Evolutionary conservation across 169 alveolate genomes (phyloP), one percentile per base, ranked within the genome.

Genomic region (Hepatocystis sp.): DNA sequence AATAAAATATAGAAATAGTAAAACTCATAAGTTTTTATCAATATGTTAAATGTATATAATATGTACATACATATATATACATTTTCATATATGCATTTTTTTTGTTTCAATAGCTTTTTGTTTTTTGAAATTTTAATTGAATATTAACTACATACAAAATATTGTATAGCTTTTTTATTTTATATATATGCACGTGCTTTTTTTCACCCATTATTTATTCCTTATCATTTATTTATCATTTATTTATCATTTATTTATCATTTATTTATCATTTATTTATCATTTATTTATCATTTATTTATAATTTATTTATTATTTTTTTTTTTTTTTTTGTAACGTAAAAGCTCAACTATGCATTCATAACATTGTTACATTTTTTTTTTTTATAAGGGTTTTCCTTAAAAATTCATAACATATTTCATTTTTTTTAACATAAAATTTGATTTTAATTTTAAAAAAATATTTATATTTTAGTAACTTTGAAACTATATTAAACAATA

Each of bases 291-390:
- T 30, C 47, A 36, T 30, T 61, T 61, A n/a, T n/a, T n/a, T n/a
- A n/a, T n/a, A n/a, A n/a, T n/a, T n/a, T n/a, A n/a, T n/a, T n/a
- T n/a, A n/a, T n/a, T n/a, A n/a, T n/a, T n/a, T n/a, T n/a, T n/a
- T n/a, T n/a, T n/a, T n/a, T n/a, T n/a, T n/a, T n/a, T 61, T 61
- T 39, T 46, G 55, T 60, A 21, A 60, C 55, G n/a, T 60, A 34
- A 60, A 36, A 32, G 68, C 0, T 60, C 55, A 60, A 60, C 19
- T 60, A 8, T 32, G 28, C 46, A 42, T 65, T 25, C 51, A 65
- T 65, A 13, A 42, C 17, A 32, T 32, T 34, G 25, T 65, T 65
- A 32, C 55, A n/a, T 11, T 51, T 15, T 17, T 44, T 65, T 65
- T 44, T 13, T 15, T 44, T 30, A 11, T 28, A 25, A 15, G 11